Evolutionary conservation across 1,284 basidiomycete genomes (phyloP), one percentile per base, ranked within the genome.

Genomic region (Inonotus obliquus): DNA sequence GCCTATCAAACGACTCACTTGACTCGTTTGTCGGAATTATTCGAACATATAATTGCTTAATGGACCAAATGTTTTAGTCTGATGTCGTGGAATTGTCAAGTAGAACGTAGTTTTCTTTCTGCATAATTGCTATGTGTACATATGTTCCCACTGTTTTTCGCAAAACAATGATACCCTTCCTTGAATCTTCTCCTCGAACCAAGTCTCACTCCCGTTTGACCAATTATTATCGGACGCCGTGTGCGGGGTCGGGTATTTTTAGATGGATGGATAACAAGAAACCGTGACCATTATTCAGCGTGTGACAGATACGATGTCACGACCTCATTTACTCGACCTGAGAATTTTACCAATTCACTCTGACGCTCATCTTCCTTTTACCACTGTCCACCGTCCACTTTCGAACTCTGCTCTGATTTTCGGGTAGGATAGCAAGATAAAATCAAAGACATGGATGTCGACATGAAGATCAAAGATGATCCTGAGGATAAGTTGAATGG

Each of bases 381-480:
- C 11, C 23, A 25, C 48, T 25, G 41, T 44, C 41, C 7, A 14
- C 13, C 23, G 19, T 23, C 25, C 10, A 6, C 32, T 25, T 27
- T 35, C 29, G n/a, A 25, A 19, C 17, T 32, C n/a, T 27, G 4
- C 51, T 32, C 51, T 35, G 14, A 13, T 17, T 27, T 19, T 29
- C 14, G 17, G 29, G n/a, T 19, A 52, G 51, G 19, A 35, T n/a
- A n/a, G 7, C 41, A n/a, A 44, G 41, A 44, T 17, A 44, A 44
- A 14, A 14, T 10, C 2, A 27, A 29, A 52, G 69, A 47, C 67
- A 91, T 91, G 88, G 89, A 91, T 71, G 80, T 89, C 65, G 89
- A 90, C 66, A 89, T 89, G 87, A 87, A 87, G 73, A 76, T 73
- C 68, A 89, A 89, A 71, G 87, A 88, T 17, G 87, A 89, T 32